phyloP scores from a whole-genome alignment of 2,329 filamentous ascomycete genomes.

The Hysterium pulicare region DNA sequence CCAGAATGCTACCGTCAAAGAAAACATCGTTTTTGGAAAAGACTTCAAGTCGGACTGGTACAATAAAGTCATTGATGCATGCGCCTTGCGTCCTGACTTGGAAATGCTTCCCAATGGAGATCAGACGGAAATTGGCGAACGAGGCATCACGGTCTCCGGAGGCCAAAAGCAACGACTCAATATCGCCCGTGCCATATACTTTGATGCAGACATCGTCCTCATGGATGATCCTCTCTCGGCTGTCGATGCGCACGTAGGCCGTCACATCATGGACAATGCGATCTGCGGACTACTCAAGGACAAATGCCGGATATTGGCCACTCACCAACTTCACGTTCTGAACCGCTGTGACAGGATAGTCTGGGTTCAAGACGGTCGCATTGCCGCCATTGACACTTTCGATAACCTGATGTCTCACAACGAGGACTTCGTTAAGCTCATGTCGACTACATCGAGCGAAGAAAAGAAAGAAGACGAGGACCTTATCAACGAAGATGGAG shows the following conservation, averaged over 20 bases:
- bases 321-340: slow-evolving; percentile 91
- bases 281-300: slow-evolving; percentile 84
- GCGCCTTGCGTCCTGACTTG: slow-evolving; percentile 78
- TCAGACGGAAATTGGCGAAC: slow-evolving; percentile 87
- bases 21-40: slow-evolving; percentile 92
- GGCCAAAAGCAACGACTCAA: slow-evolving; percentile 95
- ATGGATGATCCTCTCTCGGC: slow-evolving; percentile 63
- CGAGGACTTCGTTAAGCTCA: slow-evolving; percentile 73
- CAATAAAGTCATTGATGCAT: slow-evolving; percentile 76
- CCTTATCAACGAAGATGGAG: slow-evolving; percentile 50
- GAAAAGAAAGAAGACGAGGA: slow-evolving; percentile 45
- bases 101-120: slow-evolving; percentile 93
- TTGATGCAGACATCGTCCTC: slow-evolving; percentile 59
- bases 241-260: slow-evolving; percentile 58
- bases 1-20: slow-evolving; percentile 79
- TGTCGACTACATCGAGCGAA: slow-evolving; percentile 74
- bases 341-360: slow-evolving; percentile 88
- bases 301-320: slow-evolving; percentile 88
- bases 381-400: slow-evolving; percentile 85
- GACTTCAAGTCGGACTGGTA: slow-evolving; percentile 72
- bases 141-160: slow-evolving; percentile 91
- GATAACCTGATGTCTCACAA: slow-evolving; percentile 80
- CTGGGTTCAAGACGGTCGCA: slow-evolving; percentile 83
- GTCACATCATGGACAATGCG: slow-evolving; percentile 84
- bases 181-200: slow-evolving; percentile 76